Percentiles rank a stretch among this genome's conserved stretches.
Conservation (phyloP, 2,329 filamentous ascomycete species). For the Allantophomopsis lycopodina region DNA sequence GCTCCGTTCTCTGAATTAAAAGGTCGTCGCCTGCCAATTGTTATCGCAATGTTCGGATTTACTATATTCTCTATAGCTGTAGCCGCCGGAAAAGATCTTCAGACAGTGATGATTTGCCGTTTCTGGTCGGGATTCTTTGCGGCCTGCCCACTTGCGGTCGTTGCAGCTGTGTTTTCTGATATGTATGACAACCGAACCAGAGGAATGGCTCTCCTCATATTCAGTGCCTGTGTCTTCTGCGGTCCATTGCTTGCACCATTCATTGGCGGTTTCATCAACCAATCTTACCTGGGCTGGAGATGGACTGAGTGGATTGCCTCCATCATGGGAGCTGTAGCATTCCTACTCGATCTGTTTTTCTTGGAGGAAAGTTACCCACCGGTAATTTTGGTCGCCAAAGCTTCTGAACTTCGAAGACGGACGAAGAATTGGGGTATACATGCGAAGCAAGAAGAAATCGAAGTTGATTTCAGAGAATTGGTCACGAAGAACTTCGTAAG, state of each 20-base stretch:
- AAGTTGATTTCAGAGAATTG: conserved; percentile 49
- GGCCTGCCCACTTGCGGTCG: conserved; percentile 53
- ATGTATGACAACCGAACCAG: conserved; percentile 54
- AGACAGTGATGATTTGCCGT: conserved; percentile 55
- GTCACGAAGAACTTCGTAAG: conserved; percentile 34
- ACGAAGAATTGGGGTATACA: conserved; percentile 60
- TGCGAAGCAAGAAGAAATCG: conserved; percentile 59
- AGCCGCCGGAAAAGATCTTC: conserved; percentile 52
- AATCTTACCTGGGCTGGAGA: conserved; percentile 53
- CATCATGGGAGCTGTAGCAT: conserved; percentile 49
- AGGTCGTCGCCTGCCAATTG: conserved; percentile 49
- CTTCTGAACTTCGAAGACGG: conserved; percentile 43
- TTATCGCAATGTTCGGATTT: conserved; percentile 53
- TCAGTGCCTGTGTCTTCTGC: conserved; percentile 49
- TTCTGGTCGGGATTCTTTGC: conserved; percentile 65
- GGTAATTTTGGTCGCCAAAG: conserved; percentile 47
- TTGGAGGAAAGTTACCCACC: conserved; percentile 60
- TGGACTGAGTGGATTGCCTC: conserved; percentile 55
- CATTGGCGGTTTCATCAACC: conserved; percentile 52
- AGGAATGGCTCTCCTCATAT: conserved; percentile 41
- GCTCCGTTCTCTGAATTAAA: conserved; percentile 61
- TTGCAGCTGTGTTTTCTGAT: conserved; percentile 59
- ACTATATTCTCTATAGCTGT: conserved; percentile 53
- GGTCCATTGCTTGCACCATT: conserved; percentile 56
- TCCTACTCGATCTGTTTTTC: conserved; percentile 45